Conservation (phyloP, 139 green algal species). For the Chloropicon primus region DNA sequence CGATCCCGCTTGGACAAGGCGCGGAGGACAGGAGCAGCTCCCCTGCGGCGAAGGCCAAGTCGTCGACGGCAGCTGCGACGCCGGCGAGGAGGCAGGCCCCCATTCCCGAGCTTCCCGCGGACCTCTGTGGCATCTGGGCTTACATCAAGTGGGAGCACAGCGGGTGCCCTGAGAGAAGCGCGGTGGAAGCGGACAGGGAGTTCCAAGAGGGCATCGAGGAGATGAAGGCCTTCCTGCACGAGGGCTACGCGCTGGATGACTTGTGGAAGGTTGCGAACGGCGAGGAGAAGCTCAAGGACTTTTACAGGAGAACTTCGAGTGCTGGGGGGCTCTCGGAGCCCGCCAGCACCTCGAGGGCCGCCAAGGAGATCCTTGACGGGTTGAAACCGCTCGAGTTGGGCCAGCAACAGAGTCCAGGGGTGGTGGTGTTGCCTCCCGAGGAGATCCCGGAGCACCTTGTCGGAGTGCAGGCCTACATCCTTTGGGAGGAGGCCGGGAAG, state of each 20-base stretch:
- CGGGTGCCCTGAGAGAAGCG: conserved; percentile 45
- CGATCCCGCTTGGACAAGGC: neutral
- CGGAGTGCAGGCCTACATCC: conserved; percentile 56
- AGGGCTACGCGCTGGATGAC: neutral
- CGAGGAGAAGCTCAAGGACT: neutral
- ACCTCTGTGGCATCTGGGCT: conserved; percentile 84
- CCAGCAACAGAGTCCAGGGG: no score
- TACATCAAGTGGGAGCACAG: conserved; percentile 85
- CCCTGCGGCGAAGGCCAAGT: neutral
- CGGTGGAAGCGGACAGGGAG: conserved; percentile 21
- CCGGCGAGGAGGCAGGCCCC: neutral
- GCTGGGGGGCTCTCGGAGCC: neutral
- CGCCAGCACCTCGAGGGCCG: neutral
- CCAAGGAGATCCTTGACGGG: no score
- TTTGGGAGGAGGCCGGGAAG: conserved; percentile 69
- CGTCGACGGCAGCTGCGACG: neutral
- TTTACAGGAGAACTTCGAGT: neutral
- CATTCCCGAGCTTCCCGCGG: conserved; percentile 47
- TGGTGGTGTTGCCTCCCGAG: neutral
- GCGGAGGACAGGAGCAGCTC: neutral
- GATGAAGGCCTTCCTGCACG: neutral
- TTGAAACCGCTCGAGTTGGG: no score
- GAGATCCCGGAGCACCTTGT: conserved; percentile 44
- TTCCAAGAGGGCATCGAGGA: conserved; percentile 22
- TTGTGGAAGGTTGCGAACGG: neutral